These are phyloP conservation scores for Hemerocallis citrina DNA, from an alignment of 106 monocot species.

Conservation along the genomic window DNA sequence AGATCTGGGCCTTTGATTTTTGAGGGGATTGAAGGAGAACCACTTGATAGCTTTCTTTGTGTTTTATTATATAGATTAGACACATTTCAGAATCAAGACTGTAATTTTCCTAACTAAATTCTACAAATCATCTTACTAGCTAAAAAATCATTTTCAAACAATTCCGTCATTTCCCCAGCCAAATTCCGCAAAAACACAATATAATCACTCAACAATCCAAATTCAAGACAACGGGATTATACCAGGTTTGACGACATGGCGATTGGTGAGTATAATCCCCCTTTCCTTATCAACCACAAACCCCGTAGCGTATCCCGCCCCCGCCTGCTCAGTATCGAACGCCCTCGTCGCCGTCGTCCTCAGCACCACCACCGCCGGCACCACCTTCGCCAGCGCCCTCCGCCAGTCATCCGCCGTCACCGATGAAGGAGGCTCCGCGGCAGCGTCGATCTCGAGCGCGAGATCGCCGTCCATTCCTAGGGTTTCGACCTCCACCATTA, in stretches of 20 bases:
- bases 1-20: no score
- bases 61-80: no score
- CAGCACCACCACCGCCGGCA: slow-evolving; percentile 88
- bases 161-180: no score
- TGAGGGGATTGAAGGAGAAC: no score
- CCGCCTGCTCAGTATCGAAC: slow-evolving; percentile 85
- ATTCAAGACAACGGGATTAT: no score
- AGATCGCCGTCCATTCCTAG: slow-evolving; percentile 26
- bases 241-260: slow-evolving; percentile 96
- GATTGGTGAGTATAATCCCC: slow-evolving; percentile 89
- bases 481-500: slow-evolving; percentile 25
- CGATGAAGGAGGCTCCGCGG: not conserved
- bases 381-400: slow-evolving; percentile 62
- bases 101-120: no score
- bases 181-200: no score
- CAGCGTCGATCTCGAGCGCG: slow-evolving; percentile 49
- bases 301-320: slow-evolving; percentile 89
- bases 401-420: slow-evolving; percentile 97
- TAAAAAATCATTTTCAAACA: no score
- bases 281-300: slow-evolving; percentile 70
- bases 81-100: no score
- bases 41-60: no score
- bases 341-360: slow-evolving; percentile 70
- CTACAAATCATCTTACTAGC: no score
- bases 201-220: no score